Evolutionary conservation across 768 basidiomycete species (phyloP).

Genomic region (Tubosaeta sp.): DNA sequence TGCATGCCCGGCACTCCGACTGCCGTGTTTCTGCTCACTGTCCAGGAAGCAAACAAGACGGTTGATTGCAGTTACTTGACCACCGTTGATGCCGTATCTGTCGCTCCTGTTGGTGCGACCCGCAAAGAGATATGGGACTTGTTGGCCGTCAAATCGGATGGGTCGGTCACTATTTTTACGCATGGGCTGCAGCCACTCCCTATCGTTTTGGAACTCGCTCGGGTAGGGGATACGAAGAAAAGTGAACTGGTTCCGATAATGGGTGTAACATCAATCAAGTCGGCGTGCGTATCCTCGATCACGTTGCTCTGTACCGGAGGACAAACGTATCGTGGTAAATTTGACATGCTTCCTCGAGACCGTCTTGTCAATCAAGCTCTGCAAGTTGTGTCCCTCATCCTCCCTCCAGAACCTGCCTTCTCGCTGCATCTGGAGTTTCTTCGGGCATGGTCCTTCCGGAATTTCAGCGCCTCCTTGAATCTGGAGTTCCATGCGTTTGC

Average conservation of each 20-base stretch:
- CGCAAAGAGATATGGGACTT: constrained; percentile 65
- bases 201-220: constrained; percentile 27
- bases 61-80: constrained; percentile 39
- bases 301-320: constrained; percentile 54
- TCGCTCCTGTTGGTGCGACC: constrained; percentile 57
- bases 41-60: constrained; percentile 35
- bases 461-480: constrained; percentile 41
- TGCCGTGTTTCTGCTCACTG: constrained; percentile 46
- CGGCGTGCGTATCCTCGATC: constrained; percentile 48
- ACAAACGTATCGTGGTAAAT: constrained; percentile 39
- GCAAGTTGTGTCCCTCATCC: constrained; percentile 54
- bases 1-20: constrained; percentile 46
- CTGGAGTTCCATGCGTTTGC: constrained; percentile 56
- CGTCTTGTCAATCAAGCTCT: constrained; percentile 56
- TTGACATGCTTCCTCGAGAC: constrained; percentile 56
- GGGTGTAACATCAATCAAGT: constrained; percentile 42
- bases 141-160: constrained; percentile 56
- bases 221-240: constrained; percentile 4
- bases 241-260: constrained; percentile 14
- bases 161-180: constrained; percentile 53
- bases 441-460: constrained; percentile 47
- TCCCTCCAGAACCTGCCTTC: constrained; percentile 56
- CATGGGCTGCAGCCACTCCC: constrained; percentile 52
- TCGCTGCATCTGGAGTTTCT: constrained; percentile 54
- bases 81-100: constrained; percentile 45